Percentiles rank a stretch among this genome's conserved stretches.
Conservation (phyloP, 495 filamentous ascomycete genomes). For the Baudoinia panamericana region DNA sequence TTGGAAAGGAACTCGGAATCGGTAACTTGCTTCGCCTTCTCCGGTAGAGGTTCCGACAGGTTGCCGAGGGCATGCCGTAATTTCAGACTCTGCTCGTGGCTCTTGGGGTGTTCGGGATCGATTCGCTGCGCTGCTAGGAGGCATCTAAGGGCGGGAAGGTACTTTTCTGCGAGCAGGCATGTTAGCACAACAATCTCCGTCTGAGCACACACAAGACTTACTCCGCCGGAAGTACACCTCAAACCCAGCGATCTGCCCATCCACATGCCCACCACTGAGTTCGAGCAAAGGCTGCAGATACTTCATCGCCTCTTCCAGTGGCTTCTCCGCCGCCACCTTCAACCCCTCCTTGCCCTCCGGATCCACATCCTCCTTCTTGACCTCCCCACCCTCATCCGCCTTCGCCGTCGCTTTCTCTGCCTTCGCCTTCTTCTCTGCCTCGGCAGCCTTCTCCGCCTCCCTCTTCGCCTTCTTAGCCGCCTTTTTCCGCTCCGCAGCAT, state of each 20-base stretch:
- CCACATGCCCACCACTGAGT: slow-evolving; percentile 65
- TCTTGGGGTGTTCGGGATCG: slow-evolving; percentile 55
- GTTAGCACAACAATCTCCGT: slow-evolving; percentile 22
- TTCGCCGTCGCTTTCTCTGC: slow-evolving; percentile 37
- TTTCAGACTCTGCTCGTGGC: slow-evolving; percentile 61
- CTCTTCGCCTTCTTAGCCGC: slow-evolving; percentile 89
- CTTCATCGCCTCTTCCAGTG: slow-evolving; percentile 75
- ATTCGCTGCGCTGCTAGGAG: slow-evolving; percentile 58
- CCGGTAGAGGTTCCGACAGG: slow-evolving; percentile 40
- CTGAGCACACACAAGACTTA: slow-evolving; percentile 33
- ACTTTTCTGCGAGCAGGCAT: slow-evolving; percentile 53
- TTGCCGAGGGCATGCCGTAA: slow-evolving; percentile 52
- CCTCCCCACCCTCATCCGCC: slow-evolving; percentile 36
- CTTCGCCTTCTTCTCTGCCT: slow-evolving; percentile 66
- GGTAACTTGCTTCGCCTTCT: slow-evolving; percentile 51
- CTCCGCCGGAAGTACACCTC: slow-evolving; percentile 73
- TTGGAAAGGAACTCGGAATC: slow-evolving; percentile 51
- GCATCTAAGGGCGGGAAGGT: slow-evolving; percentile 72
- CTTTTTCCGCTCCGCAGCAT: slow-evolving; percentile 73
- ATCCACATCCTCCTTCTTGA: slow-evolving; percentile 76
- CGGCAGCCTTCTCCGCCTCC: slow-evolving; percentile 75
- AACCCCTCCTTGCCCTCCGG: slow-evolving; percentile 63
- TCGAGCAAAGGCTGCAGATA: slow-evolving; percentile 71
- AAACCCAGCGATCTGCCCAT: slow-evolving; percentile 73
- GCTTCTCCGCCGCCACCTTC: slow-evolving; percentile 57